Percentiles rank a stretch among this genome's conserved stretches.
Conservation (phyloP, 2,329 filamentous ascomycete genomes). For the Alternaria incomplexa region DNA sequence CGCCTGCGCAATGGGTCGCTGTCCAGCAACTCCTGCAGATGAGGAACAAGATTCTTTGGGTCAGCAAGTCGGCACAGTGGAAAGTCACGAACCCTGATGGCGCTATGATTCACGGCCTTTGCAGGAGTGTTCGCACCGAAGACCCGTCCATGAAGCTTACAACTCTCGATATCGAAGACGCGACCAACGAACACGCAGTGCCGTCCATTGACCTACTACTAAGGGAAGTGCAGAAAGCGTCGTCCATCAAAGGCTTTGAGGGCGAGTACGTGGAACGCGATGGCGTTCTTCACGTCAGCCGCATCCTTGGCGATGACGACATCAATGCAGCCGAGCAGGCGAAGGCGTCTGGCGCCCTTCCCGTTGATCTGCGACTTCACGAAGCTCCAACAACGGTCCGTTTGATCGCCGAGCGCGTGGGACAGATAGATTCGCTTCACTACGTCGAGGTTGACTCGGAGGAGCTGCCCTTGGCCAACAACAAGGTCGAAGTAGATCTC, state of each 20-base stretch:
- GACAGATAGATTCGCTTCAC: conserved; percentile 13
- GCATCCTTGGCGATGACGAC: conserved; percentile 1
- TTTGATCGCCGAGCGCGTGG: conserved; percentile 12
- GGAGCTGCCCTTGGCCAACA: conserved; percentile 2
- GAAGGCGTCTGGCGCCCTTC: background rate
- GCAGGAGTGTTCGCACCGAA: too few species aligned
- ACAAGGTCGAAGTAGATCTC: conserved; percentile 28
- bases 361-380: background rate
- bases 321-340: conserved; percentile 5
- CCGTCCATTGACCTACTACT: too few species aligned
- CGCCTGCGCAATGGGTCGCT: too few species aligned
- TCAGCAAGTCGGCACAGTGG: background rate
- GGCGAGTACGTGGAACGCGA: conserved; percentile 10
- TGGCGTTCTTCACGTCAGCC: conserved; percentile 7
- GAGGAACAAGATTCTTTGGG: background rate
- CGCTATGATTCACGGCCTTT: too few species aligned
- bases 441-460: conserved; percentile 6
- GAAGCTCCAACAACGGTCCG: background rate
- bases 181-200: too few species aligned
- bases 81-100: background rate
- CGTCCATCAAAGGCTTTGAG: too few species aligned
- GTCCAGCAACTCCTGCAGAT: too few species aligned
- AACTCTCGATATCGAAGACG: too few species aligned
- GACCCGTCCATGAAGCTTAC: too few species aligned
- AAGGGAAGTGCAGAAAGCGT: too few species aligned